These are phyloP conservation scores for Pyricularia sp. DNA, from an alignment of 2,329 filamentous ascomycete species.

Conservation along the genomic window DNA sequence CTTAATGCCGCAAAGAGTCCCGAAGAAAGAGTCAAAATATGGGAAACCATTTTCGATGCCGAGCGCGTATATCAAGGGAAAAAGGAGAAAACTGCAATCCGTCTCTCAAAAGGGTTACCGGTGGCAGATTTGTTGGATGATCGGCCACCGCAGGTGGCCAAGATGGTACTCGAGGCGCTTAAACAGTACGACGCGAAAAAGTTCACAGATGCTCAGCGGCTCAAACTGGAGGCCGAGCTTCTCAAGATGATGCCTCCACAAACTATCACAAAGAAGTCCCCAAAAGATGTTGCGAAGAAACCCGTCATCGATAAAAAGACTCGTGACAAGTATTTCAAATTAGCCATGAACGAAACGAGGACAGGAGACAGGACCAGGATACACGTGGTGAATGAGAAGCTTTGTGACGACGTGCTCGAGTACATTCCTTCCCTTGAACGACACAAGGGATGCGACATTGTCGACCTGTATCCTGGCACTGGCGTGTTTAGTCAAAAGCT, in stretches of 20 bases:
- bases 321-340: no score
- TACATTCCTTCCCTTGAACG: constrained; percentile 62
- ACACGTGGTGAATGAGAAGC: constrained; percentile 40
- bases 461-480: constrained; percentile 77
- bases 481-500: constrained; percentile 73
- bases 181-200: not conserved
- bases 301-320: no score
- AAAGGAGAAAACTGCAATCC: not conserved
- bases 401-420: constrained; percentile 59
- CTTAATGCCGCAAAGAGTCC: not conserved
- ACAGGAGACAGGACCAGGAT: constrained; percentile 30
- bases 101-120: no score
- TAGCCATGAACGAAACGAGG: no score
- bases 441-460: constrained; percentile 70
- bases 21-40: not conserved
- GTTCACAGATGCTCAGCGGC: not conserved
- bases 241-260: no score
- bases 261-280: no score
- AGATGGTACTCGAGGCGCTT: not conserved
- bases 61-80: not conserved
- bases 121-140: not conserved
- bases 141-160: not conserved
- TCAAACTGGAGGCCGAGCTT: not conserved
- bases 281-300: no score
- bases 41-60: not conserved